These are phyloP conservation scores for Otatea glauca DNA, from an alignment of 176 grass and related monocot species.

Conservation along the genomic window DNA sequence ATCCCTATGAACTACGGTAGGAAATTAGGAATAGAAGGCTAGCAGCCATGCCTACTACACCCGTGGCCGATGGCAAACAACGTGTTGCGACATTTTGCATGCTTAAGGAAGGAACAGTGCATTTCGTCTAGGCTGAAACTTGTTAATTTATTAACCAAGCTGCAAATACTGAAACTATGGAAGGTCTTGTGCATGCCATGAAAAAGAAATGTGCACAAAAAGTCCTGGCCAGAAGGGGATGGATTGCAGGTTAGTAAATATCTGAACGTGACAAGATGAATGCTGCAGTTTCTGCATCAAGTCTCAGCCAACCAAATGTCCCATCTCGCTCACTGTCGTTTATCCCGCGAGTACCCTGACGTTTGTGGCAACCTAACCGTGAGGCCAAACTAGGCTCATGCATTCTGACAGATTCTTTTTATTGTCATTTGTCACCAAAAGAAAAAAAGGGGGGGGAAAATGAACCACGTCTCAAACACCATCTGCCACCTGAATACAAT, in stretches of 20 bases:
- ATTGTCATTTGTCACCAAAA: neutral
- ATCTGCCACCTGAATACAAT: neutral
- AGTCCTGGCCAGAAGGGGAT: too few relatives aligned
- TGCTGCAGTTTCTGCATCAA: neutral
- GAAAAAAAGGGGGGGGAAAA: too few relatives aligned
- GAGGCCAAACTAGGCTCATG: neutral
- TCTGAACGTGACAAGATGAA: constrained; percentile 13
- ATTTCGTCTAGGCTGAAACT: neutral
- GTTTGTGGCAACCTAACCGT: constrained; percentile 4
- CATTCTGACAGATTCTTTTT: too few relatives aligned
- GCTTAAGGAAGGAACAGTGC: neutral
- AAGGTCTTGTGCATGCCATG: neutral
- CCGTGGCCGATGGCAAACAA: too few relatives aligned
- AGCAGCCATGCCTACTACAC: too few relatives aligned
- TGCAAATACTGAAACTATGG: neutral
- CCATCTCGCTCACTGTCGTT: neutral
- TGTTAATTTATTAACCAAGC: neutral
- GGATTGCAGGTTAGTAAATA: constrained; percentile 1
- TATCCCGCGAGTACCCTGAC: neutral
- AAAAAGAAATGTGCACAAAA: neutral
- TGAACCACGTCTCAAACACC: neutral
- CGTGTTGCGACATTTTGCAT: neutral
- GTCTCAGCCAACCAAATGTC: constrained; percentile 27
- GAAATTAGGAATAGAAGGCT: too few relatives aligned
- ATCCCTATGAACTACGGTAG: too few relatives aligned